These are phyloP conservation scores for Acaromyces ingoldii DNA, from an alignment of 1,284 basidiomycete genomes.

Conservation along the genomic window DNA sequence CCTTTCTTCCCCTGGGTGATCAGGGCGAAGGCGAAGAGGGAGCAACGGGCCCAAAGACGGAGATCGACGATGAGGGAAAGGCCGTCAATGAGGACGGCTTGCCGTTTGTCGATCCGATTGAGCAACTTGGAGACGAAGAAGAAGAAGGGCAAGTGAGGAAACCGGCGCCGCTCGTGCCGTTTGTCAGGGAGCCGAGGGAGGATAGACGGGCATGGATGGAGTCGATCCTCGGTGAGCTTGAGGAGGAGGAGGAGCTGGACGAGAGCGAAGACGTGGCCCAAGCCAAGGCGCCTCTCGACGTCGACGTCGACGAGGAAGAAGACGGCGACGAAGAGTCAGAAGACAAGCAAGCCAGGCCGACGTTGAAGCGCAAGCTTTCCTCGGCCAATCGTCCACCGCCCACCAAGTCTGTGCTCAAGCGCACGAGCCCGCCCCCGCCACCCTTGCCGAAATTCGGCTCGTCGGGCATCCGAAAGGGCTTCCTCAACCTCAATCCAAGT, in stretches of 20 bases:
- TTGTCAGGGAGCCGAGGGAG: slow-evolving; percentile 12
- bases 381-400: slow-evolving; percentile 8
- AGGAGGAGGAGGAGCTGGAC: slow-evolving; percentile 19
- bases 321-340: slow-evolving; percentile 10
- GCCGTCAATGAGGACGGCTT: slow-evolving; percentile 49
- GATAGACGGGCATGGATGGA: slow-evolving; percentile 36
- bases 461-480: slow-evolving; percentile 27
- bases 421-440: not conserved
- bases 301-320: slow-evolving; percentile 1
- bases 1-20: too few relatives aligned
- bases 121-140: slow-evolving; percentile 13
- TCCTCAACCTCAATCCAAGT: slow-evolving; percentile 31
- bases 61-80: slow-evolving; percentile 25
- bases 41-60: too few relatives aligned
- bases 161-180: not conserved
- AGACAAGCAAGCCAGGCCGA: not conserved
- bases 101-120: slow-evolving; percentile 46
- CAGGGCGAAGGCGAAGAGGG: too few relatives aligned
- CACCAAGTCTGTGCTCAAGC: slow-evolving; percentile 12
- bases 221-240: slow-evolving; percentile 29
- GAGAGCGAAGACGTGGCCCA: slow-evolving; percentile 17
- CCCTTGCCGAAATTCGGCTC: slow-evolving; percentile 4
- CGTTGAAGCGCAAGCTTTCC: not conserved
- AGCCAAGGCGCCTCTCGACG: not conserved
- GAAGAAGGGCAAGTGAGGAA: not conserved